Base-by-base conservation (phyloP, 192 early-diverging fungal genomes). In the Coemansia sp. region DNA sequence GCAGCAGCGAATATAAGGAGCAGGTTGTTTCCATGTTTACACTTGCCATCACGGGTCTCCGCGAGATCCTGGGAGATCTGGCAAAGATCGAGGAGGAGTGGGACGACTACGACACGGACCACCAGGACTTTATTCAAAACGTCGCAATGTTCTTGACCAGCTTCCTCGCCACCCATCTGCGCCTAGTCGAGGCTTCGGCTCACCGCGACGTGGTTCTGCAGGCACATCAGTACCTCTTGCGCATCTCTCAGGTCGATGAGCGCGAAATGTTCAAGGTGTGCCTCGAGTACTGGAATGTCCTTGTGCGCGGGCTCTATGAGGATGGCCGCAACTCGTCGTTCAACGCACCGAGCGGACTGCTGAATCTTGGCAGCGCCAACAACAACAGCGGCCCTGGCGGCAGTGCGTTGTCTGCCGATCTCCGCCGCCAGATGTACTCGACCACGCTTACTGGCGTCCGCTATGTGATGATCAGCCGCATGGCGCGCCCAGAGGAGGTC, bases 401-500 rank as follows among this genome's bases (percentile, higher is more conserved):
- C 50, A 67, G 50, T 56, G 36, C 27, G 19, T 52, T 75, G 31
- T 62, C 71, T 25, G 70, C 65, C 25, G 67, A 75, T 23, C 59
- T 82, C 13, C 87, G 96, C 50, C 92, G 94, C 52, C 82, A 86
- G 68, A 81, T 94, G 64, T 99, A 99, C 70, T 75, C 84, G n/a
- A 86, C 89, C 36, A 79, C 95, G 19, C 84, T 99, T 22, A 86
- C 91, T 6, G 85, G 85, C 28, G 84, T 99, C 55, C 92, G 97
- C 45, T 82, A 89, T 9, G 94, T 97, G 20, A 96, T 98, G 94
- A 99, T 99, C 68, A 94, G 96, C 70, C 85, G 92, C 57, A 99
- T 99, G 97, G 96, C 96, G 31, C 92, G 94, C 55, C 97, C 97
- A 31, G 96, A 99, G 75, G 97, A 99, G 83, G 92, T 95, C 7